A percentile compares a stretch with the other conserved stretches of the same genome.
phyloP scores from a whole-genome alignment of 805 yeast species.

The Candida cerambycidarum region DNA sequence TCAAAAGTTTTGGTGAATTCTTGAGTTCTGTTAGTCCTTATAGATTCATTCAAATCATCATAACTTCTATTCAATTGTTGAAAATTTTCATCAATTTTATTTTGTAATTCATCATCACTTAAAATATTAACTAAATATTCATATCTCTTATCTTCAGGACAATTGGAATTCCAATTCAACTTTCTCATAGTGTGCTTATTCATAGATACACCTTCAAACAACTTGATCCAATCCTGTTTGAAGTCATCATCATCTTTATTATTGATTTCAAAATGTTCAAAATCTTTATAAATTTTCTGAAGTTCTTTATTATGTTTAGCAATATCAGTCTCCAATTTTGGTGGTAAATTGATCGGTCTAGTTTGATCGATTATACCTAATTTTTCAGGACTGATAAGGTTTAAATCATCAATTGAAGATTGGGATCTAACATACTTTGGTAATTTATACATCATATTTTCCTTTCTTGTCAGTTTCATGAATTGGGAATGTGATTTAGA shows the following conservation, averaged over 20 bases:
- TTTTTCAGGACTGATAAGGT: constrained; percentile 61
- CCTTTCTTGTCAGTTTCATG: constrained; percentile 33
- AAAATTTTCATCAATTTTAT: constrained; percentile 20
- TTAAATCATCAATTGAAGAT: constrained; percentile 55
- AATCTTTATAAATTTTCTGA: constrained; percentile 42
- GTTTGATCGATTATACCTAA: constrained; percentile 54
- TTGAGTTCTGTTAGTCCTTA: constrained; percentile 29
- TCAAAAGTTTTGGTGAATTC: constrained; percentile 32
- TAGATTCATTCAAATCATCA: constrained; percentile 25
- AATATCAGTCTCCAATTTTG: constrained; percentile 54
- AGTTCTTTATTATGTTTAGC: constrained; percentile 58
- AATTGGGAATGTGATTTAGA: constrained; percentile 33
- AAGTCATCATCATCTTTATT: constrained; percentile 9
- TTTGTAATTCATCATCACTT: constrained; percentile 16
- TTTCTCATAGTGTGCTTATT: constrained; percentile 33
- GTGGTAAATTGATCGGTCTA: constrained; percentile 73
- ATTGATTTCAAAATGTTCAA: constrained; percentile 21
- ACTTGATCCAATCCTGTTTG: constrained; percentile 14
- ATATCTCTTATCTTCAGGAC: constrained; percentile 26
- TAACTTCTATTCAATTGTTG: constrained; percentile 21
- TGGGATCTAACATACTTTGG: constrained; percentile 41
- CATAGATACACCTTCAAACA: constrained; percentile 20
- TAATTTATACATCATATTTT: constrained; percentile 32
- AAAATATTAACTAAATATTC: constrained; percentile 30
- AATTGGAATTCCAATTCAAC: constrained; percentile 38